These are phyloP conservation scores for Phytophthora ohioensis DNA, from an alignment of 352 stramenopile genomes.

Conservation along the genomic window DNA sequence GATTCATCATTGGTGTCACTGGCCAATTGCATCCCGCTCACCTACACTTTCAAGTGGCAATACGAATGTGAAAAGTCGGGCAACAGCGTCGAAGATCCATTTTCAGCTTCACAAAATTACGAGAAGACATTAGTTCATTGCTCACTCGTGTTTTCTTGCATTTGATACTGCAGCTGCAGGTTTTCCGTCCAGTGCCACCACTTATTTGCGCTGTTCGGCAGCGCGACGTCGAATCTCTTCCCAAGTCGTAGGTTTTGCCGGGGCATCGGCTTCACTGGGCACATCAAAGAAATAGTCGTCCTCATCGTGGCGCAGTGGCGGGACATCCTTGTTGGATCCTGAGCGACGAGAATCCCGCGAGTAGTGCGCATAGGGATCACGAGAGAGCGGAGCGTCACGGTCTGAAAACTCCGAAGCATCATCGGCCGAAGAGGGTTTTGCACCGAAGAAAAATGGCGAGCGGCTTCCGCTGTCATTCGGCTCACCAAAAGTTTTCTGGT, in stretches of 20 bases:
- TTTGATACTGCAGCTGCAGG: background rate
- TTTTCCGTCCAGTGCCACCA: background rate
- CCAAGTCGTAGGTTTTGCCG: slow-evolving; percentile 68
- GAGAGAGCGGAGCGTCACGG: slow-evolving; percentile 42
- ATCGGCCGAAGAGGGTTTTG: slow-evolving; percentile 22
- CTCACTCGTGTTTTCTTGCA: slow-evolving; percentile 8
- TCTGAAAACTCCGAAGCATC: slow-evolving; percentile 13
- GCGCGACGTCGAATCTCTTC: slow-evolving; percentile 78
- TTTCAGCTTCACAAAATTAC: slow-evolving; percentile 8
- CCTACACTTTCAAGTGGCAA: background rate
- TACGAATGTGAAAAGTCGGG: slow-evolving; percentile 24
- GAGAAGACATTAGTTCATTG: slow-evolving; percentile 12
- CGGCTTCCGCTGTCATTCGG: slow-evolving; percentile 26
- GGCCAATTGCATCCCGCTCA: slow-evolving; percentile 14
- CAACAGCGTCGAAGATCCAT: slow-evolving; percentile 7
- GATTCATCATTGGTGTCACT: slow-evolving; percentile 7
- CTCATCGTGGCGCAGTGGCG: slow-evolving; percentile 47
- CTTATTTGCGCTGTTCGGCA: slow-evolving; percentile 60
- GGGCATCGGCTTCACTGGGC: slow-evolving; percentile 31
- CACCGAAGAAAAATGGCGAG: slow-evolving; percentile 66
- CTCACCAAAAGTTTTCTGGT: slow-evolving; percentile 36
- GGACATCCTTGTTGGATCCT: slow-evolving; percentile 20
- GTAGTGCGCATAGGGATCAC: slow-evolving; percentile 49
- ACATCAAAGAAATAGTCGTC: slow-evolving; percentile 63
- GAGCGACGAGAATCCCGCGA: slow-evolving; percentile 20